These are phyloP conservation scores for Fusarium neocosmosporiellum DNA, from an alignment of 2,329 filamentous ascomycete genomes.

Conservation along the genomic window DNA sequence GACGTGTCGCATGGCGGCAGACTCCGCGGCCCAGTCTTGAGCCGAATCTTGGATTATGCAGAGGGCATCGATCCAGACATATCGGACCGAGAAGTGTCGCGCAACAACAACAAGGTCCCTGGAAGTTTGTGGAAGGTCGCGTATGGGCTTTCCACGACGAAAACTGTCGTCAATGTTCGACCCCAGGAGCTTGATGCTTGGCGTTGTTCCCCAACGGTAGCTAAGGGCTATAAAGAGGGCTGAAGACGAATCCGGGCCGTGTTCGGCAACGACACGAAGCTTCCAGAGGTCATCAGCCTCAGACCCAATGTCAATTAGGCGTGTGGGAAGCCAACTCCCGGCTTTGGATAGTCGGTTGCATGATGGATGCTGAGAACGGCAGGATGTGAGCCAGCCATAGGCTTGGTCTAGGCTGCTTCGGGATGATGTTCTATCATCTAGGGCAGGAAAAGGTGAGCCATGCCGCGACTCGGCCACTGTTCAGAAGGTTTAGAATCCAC, in stretches of 20 bases:
- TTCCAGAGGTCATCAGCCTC: background rate
- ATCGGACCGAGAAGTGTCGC: background rate
- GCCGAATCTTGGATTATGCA: background rate
- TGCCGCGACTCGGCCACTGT: background rate
- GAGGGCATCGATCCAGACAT: background rate
- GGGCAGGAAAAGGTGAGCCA: background rate
- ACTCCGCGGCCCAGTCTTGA: background rate
- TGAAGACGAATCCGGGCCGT: background rate
- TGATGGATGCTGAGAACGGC: background rate
- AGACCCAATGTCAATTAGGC: background rate
- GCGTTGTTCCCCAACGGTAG: background rate
- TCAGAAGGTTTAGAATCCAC: background rate
- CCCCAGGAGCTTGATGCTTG: background rate
- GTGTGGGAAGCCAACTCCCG: background rate
- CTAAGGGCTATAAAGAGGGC: background rate
- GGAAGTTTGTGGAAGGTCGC: background rate
- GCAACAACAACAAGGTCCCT: background rate
- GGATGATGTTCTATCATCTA: background rate
- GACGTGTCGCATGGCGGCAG: background rate
- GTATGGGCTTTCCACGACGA: background rate
- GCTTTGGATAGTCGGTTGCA: background rate
- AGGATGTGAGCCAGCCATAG: background rate
- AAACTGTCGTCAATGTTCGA: background rate
- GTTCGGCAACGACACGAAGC: background rate
- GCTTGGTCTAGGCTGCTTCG: background rate